Base-by-base conservation (phyloP, 257 asterid genomes). In the Ophiorrhiza pumila region DNA sequence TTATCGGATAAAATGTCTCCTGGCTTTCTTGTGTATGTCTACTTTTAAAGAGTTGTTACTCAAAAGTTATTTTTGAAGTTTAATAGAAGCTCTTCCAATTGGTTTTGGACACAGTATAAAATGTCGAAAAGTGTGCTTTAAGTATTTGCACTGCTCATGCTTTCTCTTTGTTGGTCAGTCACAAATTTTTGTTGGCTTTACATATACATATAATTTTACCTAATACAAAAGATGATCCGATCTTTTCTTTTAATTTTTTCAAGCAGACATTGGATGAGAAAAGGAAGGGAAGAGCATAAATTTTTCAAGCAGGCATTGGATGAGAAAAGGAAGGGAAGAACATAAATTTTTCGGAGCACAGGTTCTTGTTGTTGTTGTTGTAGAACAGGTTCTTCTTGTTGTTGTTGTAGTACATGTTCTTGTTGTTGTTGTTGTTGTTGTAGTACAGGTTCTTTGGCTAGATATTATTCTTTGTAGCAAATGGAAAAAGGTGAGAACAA, bases 191-290 rank as follows among this genome's bases (percentile, higher is more conserved):
- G 32, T 59, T 37, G 3, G 3, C 42, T 3, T 3, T 37, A 7
- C n/a, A 37, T 37, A 2, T 37, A 7, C 7, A 7, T 37, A 37
- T 37, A 9, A 4, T 9, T 59, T 59, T 59, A 41, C 27, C 17
- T 49, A 1, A 49, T 14, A 2, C n/a, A 49, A 5, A 14, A 5
- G n/a, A 49, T 49, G 2, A 49, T 45, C 18, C 18, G 13, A 14
- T 41, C 50, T 0, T 68, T 61, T 65, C 6, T 56, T 34, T 15
- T 45, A 15, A 53, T 65, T 57, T 7, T 74, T 78, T 55, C 61
- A 45, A 57, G 75, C 92, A 91, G 98, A 96, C 98, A 39, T 69
- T 87, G 68, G 97, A 91, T 56, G 97, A 93, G 69, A 93, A 88
- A 82, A 84, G 96, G 84, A 93, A 89, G 83, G 87, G 83, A 58